These are phyloP conservation scores for Penicillium steckii DNA, from an alignment of 495 filamentous ascomycete genomes.

Conservation along the genomic window DNA sequence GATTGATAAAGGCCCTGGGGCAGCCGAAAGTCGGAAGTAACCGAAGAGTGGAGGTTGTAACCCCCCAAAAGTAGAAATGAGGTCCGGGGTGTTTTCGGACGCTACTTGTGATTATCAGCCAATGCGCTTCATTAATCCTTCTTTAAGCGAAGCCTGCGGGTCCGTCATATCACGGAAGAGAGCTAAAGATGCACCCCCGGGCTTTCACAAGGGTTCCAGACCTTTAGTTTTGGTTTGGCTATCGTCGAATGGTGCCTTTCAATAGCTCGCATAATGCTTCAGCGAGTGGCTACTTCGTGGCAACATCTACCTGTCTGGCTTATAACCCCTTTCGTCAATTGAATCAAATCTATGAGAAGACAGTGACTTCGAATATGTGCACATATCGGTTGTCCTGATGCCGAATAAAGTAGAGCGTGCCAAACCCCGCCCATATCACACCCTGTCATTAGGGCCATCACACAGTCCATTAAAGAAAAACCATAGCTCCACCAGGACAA, in stretches of 20 bases:
- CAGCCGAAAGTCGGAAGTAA: not conserved
- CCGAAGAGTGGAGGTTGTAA: not conserved
- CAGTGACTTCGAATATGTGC: not conserved
- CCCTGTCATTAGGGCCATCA: not conserved
- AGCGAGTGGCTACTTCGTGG: no score
- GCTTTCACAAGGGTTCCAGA: not conserved
- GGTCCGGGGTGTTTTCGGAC: not conserved
- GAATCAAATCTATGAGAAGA: not conserved
- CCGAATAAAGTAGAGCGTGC: not conserved
- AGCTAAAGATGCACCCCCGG: not conserved
- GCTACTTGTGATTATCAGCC: not conserved
- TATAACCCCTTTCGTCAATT: not conserved
- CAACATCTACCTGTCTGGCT: not conserved
- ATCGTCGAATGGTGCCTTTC: not conserved
- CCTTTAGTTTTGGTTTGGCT: not conserved
- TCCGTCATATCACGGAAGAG: not conserved
- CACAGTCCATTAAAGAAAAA: not conserved
- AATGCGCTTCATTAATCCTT: not conserved
- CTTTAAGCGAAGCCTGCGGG: not conserved
- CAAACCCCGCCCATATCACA: not conserved
- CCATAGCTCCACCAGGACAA: not conserved
- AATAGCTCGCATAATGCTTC: not conserved
- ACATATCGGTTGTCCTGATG: not conserved
- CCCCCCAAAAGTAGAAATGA: not conserved
- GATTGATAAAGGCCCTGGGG: not conserved